These are phyloP conservation scores for Aspergillus awamori DNA, from an alignment of 2,329 filamentous ascomycete species.

Conservation along the genomic window DNA sequence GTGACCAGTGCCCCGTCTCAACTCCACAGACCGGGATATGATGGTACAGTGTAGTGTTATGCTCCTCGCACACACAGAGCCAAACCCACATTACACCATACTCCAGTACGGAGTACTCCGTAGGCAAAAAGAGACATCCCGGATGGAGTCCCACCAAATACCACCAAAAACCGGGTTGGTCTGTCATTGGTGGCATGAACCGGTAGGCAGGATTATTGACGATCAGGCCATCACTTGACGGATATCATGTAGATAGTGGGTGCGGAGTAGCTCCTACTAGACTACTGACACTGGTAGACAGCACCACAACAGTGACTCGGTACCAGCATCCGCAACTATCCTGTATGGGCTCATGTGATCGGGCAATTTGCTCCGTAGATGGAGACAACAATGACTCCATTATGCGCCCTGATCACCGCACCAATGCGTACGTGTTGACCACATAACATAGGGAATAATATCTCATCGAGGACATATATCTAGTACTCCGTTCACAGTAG, in stretches of 20 bases:
- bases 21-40: background rate
- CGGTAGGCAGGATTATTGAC: background rate
- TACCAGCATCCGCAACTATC: background rate
- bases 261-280: background rate
- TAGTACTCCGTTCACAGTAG: background rate
- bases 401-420: background rate
- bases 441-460: background rate
- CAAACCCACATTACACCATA: background rate
- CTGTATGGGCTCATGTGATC: background rate
- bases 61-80: background rate
- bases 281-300: background rate
- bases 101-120: too few relatives aligned
- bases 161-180: background rate
- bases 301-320: background rate
- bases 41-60: background rate
- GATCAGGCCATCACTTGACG: slow-evolving; percentile 6
- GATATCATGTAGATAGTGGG: background rate
- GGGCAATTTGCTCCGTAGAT: background rate
- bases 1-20: background rate
- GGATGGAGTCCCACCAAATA: background rate
- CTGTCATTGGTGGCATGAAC: background rate
- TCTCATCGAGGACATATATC: background rate
- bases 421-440: background rate
- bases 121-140: background rate
- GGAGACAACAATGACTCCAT: background rate